Base-by-base conservation (phyloP, 2,329 filamentous ascomycete species). In the Verticillium nubilum region DNA sequence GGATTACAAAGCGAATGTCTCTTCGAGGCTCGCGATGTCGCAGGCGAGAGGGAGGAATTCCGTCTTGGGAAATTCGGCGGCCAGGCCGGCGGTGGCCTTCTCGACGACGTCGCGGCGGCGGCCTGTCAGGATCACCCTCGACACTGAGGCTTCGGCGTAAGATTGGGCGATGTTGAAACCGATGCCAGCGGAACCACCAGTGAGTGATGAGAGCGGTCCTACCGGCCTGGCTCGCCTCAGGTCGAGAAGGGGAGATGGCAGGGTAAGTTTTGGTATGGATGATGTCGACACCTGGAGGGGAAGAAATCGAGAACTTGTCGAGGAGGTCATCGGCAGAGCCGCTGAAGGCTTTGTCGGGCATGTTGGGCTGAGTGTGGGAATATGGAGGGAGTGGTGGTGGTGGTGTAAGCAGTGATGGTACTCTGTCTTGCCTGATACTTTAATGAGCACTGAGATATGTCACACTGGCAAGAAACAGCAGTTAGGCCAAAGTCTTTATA, bases 111-210 rank as follows among this genome's bases (percentile, higher is more conserved):
- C 56, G 72, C 77, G 25, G 86, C 72, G n/a, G 10, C 78, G 76
- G 7, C 72, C 76, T 1, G 74, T 61, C 28, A 83, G 67, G 17
- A 75, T 70, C 31, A 81, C 68, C 2, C 65, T 67, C 6, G 68
- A 58, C 13, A 76, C 75, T 0, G 71, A 70, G 0, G 80, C 80
- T 1, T 65, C 56, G n/a, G 73, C 70, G 62, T 80, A 91, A 55
- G 86, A 76, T 54, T 80, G 78, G 5, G 87, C 86, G n/a, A 88
- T 82, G 1, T 85, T 84, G 60, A 85, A 83, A 0, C 88, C 88
- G 54, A 91, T 85, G 28, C 88, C 86, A 0, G 78, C 81, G 1
- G 82, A 83, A 26, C 81, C 86, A 42, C 88, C 88, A 1, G 85
- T 87, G 67, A 1, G 85, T 87, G 67, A 92, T 84, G 12, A 91